Base-by-base conservation (phyloP, 2,329 filamentous ascomycete genomes). In the Beauveria asiatica region DNA sequence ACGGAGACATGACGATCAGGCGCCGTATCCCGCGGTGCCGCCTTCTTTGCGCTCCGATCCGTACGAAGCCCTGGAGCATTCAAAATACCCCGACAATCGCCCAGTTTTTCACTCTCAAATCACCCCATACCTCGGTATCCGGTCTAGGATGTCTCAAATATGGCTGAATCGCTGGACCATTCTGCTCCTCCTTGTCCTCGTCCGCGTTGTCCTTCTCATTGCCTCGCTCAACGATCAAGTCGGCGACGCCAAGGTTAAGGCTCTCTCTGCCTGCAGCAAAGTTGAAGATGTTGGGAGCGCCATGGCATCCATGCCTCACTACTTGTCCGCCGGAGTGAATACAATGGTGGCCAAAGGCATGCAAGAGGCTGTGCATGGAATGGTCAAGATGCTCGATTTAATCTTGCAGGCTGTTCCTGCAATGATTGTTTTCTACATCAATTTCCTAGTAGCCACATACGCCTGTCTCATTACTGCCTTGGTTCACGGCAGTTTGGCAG, bases 141-240 rank as follows among this genome's bases (percentile, higher is more conserved):
- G 86, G 69, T 87, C 93, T 68, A 87, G 92, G 69, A 82, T 97
- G 68, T 97, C 94, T 57, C 94, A 99, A 79, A 83, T 95, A 73
- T 97, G 93, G 92, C 86, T 99, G 77, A 97, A 99, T 79, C 85
- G 90, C 74, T 99, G 94, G 94, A 97, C 94, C 44, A 80, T 97
- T 62, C 81, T 99, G 52, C 80, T 97, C 52, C 74, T 96, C 62
- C 85, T 99, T 58, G 87, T 97, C 60, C 85, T 99, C 57, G 83
- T 88, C 64, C 85, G 92, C 61, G 83, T 93, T 62, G 76, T 99
- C 57, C 79, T 97, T 62, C 85, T 92, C 42, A 83, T 93, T 59
- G 80, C 81, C 59, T 82, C 83, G 67, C 82, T 97, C 64, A 81
- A 92, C 70, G 80, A 84, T 66, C 86, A 92, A 70, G 83, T 97